Conservation (phyloP, 108 stramenopile genomes). For the Phaeodactylum tricornutum region DNA sequence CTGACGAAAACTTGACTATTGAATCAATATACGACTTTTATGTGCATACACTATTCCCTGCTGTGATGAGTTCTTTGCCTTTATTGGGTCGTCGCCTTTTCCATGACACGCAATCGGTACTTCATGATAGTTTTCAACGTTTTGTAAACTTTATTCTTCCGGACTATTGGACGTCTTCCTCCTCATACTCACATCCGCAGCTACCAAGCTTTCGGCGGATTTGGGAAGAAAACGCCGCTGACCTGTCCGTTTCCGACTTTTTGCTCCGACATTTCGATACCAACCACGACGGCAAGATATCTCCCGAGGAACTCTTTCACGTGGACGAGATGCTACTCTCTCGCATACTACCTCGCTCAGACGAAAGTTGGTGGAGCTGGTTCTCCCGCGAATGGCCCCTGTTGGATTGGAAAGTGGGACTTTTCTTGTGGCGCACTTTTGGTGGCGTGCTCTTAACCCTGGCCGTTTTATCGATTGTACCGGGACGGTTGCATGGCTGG, state of each 20-base stretch:
- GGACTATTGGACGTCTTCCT: too few species aligned
- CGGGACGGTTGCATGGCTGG: constrained; percentile 59
- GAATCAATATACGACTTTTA: too few species aligned
- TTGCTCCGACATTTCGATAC: constrained; percentile 19
- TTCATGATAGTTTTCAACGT: too few species aligned
- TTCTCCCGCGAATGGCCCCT: constrained; percentile 40
- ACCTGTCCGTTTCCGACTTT: not conserved
- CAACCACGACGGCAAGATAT: constrained; percentile 27
- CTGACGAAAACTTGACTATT: too few species aligned
- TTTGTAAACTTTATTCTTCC: too few species aligned
- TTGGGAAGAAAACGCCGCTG: too few species aligned
- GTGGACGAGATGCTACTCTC: not conserved
- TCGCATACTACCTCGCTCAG: not conserved
- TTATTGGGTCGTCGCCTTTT: too few species aligned
- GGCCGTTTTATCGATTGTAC: constrained; percentile 16
- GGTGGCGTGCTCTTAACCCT: constrained; percentile 25
- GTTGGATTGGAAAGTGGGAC: constrained; percentile 61
- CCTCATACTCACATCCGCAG: too few species aligned
- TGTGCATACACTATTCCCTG: too few species aligned
- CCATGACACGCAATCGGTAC: too few species aligned
- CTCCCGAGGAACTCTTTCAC: constrained; percentile 11
- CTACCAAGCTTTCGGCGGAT: too few species aligned
- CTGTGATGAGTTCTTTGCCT: too few species aligned
- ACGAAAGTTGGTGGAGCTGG: constrained; percentile 3
- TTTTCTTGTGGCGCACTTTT: constrained; percentile 59